Percentiles rank a stretch among this genome's conserved stretches.
Evolutionary conservation across 148 eudicot genomes (phyloP).

Genomic region (Rhododendron henanense): DNA sequence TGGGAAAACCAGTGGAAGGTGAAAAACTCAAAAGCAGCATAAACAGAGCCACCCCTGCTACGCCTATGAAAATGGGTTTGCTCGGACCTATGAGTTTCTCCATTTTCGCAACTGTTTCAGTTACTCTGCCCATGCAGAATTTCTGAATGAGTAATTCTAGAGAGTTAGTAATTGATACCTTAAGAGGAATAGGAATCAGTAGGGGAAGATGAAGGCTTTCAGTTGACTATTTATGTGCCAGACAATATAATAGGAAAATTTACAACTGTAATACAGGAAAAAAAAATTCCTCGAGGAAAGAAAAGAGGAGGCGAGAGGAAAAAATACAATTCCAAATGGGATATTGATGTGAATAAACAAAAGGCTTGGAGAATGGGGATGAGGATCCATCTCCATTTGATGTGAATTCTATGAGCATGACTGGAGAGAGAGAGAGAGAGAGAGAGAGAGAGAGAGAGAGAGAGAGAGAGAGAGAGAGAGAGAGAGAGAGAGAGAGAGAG

Average conservation of each 20-base stretch:
- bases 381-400: too few relatives aligned
- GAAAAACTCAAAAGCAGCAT: background rate
- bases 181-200: background rate
- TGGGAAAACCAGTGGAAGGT: background rate
- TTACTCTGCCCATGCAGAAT: background rate
- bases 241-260: too few relatives aligned
- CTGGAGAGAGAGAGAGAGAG: too few relatives aligned
- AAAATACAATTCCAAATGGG: background rate
- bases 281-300: too few relatives aligned
- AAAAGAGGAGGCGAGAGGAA: background rate
- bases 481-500: too few relatives aligned
- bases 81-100: background rate
- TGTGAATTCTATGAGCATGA: too few relatives aligned
- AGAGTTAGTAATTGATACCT: background rate
- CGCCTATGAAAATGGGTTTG: background rate
- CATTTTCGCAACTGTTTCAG: background rate
- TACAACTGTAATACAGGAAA: too few relatives aligned
- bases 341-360: too few relatives aligned
- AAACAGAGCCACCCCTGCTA: background rate
- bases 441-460: too few relatives aligned
- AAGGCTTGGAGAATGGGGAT: too few relatives aligned
- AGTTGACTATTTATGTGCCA: background rate
- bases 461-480: too few relatives aligned
- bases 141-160: background rate
- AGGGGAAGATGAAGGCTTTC: background rate